These are phyloP conservation scores for Solanum chiquidenum DNA, from an alignment of 257 asterid species.

Conservation along the genomic window DNA sequence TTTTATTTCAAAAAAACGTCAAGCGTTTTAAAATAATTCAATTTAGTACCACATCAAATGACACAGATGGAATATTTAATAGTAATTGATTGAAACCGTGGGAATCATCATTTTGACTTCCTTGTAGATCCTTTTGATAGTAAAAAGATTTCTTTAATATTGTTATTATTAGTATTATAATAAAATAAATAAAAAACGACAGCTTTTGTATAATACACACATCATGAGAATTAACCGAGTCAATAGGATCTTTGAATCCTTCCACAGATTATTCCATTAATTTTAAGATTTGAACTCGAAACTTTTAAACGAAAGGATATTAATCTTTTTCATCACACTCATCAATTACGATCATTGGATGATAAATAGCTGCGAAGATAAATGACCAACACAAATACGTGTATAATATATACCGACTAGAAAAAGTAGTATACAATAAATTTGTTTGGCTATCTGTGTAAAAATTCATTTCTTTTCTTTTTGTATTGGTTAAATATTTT, in stretches of 20 bases:
- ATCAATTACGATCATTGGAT: background rate
- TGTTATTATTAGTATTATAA: too few relatives aligned
- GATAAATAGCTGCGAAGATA: background rate
- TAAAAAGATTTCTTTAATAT: background rate
- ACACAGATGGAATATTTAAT: background rate
- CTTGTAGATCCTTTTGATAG: background rate
- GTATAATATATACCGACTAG: background rate
- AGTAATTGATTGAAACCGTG: background rate
- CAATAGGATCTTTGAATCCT: background rate
- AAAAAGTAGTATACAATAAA: background rate
- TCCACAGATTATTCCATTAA: background rate
- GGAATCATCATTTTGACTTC: background rate
- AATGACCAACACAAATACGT: too few relatives aligned
- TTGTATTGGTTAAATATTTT: too few relatives aligned
- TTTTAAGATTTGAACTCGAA: background rate
- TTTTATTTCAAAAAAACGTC: background rate
- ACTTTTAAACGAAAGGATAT: background rate
- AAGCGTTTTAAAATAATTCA: background rate
- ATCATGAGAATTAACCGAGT: background rate
- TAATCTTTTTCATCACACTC: background rate
- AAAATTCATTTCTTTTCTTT: background rate
- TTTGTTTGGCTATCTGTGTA: too few relatives aligned
- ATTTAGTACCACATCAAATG: background rate
- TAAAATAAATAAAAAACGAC: background rate
- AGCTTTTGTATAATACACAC: background rate